Conservation (phyloP, 2,329 filamentous ascomycete genomes). For the Aspergillus sp. region DNA sequence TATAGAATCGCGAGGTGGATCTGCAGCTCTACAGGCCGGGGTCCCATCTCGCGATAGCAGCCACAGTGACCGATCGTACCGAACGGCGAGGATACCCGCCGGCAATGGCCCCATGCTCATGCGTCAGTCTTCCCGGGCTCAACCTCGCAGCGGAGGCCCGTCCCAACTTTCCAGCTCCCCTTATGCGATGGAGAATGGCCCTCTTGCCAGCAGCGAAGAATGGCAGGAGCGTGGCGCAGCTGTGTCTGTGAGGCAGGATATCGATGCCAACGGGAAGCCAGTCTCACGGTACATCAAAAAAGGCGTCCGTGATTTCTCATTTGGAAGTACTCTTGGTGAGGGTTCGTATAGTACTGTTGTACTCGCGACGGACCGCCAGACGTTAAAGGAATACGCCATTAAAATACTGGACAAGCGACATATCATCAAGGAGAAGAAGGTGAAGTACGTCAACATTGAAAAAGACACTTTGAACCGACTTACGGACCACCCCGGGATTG, state of each 20-base stretch:
- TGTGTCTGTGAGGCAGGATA: constrained; percentile 68
- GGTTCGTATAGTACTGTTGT: constrained; percentile 97
- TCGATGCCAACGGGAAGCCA: constrained; percentile 74
- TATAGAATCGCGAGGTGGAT: constrained; percentile 54
- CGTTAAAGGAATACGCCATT: constrained; percentile 90
- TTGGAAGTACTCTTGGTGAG: constrained; percentile 82
- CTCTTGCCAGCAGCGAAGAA: constrained; percentile 65
- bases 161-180: constrained; percentile 33
- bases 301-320: constrained; percentile 92
- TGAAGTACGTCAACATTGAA: constrained; percentile 99
- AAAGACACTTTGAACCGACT: constrained; percentile 94
- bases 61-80: constrained; percentile 60
- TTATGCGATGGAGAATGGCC: constrained; percentile 50
- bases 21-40: constrained; percentile 49
- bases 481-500: constrained; percentile 92
- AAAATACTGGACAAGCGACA: constrained; percentile 97
- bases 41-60: constrained; percentile 60
- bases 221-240: constrained; percentile 96
- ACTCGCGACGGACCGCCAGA: constrained; percentile 85
- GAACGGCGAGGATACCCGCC: constrained; percentile 47
- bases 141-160: constrained; percentile 40
- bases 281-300: constrained; percentile 84
- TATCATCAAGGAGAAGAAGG: constrained; percentile 99
- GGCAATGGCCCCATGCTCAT: constrained; percentile 59
- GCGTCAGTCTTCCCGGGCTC: constrained; percentile 65